Percentiles rank a stretch among this genome's conserved stretches.
These are phyloP conservation scores for Leucosporidium scottii DNA, from an alignment of 768 basidiomycete genomes.

Conservation along the genomic window DNA sequence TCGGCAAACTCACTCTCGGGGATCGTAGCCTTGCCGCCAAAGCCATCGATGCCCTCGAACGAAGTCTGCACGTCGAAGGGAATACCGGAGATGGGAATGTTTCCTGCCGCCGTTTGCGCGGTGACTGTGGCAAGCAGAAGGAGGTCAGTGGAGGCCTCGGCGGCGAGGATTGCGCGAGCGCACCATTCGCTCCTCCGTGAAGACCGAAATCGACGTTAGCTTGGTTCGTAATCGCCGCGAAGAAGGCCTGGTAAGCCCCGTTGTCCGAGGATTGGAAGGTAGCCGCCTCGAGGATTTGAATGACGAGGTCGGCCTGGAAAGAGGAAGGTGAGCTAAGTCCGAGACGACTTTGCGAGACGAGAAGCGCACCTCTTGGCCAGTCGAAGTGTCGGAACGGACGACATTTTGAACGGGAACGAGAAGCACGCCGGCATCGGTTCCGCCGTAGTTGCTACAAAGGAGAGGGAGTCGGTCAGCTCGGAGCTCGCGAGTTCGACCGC, in stretches of 20 bases:
- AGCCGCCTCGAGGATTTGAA: constrained; percentile 52
- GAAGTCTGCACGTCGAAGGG: constrained; percentile 54
- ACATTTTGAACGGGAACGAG: constrained; percentile 36
- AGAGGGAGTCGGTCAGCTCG: constrained; percentile 42
- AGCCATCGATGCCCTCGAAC: constrained; percentile 50
- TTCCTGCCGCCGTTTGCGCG: constrained; percentile 48
- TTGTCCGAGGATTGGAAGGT: constrained; percentile 54
- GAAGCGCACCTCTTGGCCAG: constrained; percentile 44
- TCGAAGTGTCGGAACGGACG: constrained; percentile 59
- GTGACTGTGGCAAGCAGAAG: neutral
- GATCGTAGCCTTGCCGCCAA: constrained; percentile 49
- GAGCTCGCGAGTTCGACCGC: neutral
- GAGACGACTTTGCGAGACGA: neutral
- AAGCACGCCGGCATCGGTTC: constrained; percentile 7
- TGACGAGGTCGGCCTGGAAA: constrained; percentile 53
- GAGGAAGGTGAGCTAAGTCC: neutral
- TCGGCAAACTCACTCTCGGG: constrained; percentile 4
- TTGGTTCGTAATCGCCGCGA: constrained; percentile 55
- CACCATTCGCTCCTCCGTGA: constrained; percentile 34
- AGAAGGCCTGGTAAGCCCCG: constrained; percentile 53
- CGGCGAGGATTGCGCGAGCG: no score
- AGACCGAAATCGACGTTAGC: constrained; percentile 48
- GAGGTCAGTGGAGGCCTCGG: no score
- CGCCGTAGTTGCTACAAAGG: constrained; percentile 37
- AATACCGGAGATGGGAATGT: constrained; percentile 60